Conservation (phyloP, 805 yeast genomes). For the Zygosaccharomyces gambellarensis region DNA sequence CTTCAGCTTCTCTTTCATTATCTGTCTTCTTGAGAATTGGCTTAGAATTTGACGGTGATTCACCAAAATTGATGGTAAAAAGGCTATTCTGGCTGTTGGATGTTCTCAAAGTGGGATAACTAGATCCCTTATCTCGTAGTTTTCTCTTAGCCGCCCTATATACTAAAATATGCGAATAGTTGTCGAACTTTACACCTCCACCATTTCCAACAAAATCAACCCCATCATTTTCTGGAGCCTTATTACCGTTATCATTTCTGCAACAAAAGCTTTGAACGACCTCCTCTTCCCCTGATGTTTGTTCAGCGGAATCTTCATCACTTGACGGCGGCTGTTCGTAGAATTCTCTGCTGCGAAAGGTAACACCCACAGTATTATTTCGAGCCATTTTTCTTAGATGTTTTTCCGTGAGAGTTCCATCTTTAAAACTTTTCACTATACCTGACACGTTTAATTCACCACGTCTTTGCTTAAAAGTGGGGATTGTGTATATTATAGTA, state of each 20-base stretch:
- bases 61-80: background rate
- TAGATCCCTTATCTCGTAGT: background rate
- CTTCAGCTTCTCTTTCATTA: constrained; percentile 36
- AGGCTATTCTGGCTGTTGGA: background rate
- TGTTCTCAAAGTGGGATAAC: background rate
- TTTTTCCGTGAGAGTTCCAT: constrained; percentile 18
- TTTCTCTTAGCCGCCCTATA: constrained; percentile 25
- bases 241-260: background rate
- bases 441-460: constrained; percentile 14
- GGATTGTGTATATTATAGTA: constrained; percentile 34
- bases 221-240: background rate
- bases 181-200: constrained; percentile 27
- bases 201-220: constrained; percentile 1
- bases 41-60: constrained; percentile 13
- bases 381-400: constrained; percentile 12
- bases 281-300: background rate
- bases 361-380: constrained; percentile 4
- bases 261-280: constrained; percentile 1
- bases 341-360: constrained; percentile 17
- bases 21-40: constrained; percentile 38
- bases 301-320: background rate
- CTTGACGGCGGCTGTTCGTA: constrained; percentile 14
- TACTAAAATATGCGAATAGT: constrained; percentile 25
- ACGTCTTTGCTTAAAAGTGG: constrained; percentile 37
- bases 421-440: constrained; percentile 16